A percentile compares a stretch with the other conserved stretches of the same genome.
These are phyloP conservation scores for Gynandropsis gynandra DNA, from an alignment of 345 rosid genomes.

Conservation along the genomic window DNA sequence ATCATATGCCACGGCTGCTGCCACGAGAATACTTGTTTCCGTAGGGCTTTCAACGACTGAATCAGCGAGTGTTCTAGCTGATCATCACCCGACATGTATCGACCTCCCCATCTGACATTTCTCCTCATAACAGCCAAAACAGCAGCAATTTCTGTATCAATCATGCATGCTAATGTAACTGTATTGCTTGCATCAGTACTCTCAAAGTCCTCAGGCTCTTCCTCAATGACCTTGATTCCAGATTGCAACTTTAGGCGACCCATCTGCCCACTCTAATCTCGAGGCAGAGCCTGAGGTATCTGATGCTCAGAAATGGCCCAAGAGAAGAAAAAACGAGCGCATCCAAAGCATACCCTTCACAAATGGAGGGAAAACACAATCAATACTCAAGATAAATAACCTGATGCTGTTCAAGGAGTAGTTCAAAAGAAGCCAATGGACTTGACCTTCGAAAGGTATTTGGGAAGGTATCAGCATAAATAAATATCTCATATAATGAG, in stretches of 20 bases:
- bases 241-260: constrained; percentile 86
- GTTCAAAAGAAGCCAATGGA: neutral
- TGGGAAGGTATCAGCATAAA: neutral
- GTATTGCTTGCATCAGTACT: constrained; percentile 41
- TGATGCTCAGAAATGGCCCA: constrained; percentile 16
- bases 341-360: constrained; percentile 31
- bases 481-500: constrained; percentile 1
- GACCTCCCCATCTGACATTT: constrained; percentile 98
- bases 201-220: constrained; percentile 88
- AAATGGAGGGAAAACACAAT: constrained; percentile 21
- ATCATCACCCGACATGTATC: constrained; percentile 88
- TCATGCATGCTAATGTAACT: constrained; percentile 67
- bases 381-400: constrained; percentile 4
- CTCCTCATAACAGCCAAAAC: constrained; percentile 97
- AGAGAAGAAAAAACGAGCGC: constrained; percentile 14
- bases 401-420: neutral
- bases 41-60: constrained; percentile 75
- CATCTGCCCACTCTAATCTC: constrained; percentile 38
- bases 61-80: constrained; percentile 86
- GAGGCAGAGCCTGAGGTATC: constrained; percentile 27
- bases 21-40: constrained; percentile 84
- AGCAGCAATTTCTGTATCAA: constrained; percentile 83
- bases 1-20: constrained; percentile 83
- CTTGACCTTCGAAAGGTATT: neutral
- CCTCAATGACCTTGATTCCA: constrained; percentile 87